phyloP scores from a whole-genome alignment of 2,329 filamentous ascomycete species.

The Pyrenophora seminiperda region DNA sequence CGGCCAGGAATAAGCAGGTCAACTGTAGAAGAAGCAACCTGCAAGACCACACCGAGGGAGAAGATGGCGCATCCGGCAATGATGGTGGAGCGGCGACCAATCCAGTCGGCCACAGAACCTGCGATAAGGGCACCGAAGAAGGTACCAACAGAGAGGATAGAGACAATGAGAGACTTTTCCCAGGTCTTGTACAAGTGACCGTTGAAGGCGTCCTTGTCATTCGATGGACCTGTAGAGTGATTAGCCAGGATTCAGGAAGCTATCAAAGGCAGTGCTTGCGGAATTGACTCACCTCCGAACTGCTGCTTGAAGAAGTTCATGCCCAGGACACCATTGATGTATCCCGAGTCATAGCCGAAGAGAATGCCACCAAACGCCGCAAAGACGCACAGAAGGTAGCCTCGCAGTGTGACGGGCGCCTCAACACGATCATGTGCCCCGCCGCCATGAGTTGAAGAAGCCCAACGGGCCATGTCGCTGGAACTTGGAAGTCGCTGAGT shows the following conservation, averaged over 20 bases:
- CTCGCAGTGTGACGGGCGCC: constrained; percentile 55
- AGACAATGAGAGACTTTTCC: constrained; percentile 75
- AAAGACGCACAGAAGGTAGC: constrained; percentile 54
- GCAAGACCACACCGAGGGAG: constrained; percentile 46
- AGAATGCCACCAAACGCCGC: constrained; percentile 66
- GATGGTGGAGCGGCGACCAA: constrained; percentile 71
- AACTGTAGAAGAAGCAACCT: constrained; percentile 43
- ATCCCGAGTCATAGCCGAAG: constrained; percentile 79
- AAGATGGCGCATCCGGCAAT: constrained; percentile 46
- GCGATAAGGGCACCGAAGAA: constrained; percentile 75
- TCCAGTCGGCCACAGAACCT: constrained; percentile 67
- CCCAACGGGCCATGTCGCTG: constrained; percentile 32
- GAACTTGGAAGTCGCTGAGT: constrained; percentile 9
- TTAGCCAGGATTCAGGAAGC: background rate
- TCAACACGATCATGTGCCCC: constrained; percentile 59
- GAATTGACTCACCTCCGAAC: constrained; percentile 47
- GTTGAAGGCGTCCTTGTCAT: constrained; percentile 47
- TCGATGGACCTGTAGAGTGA: constrained; percentile 55
- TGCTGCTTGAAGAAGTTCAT: constrained; percentile 47
- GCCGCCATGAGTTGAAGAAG: constrained; percentile 21
- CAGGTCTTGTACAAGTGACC: constrained; percentile 42
- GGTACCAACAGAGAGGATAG: constrained; percentile 84
- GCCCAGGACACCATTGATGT: constrained; percentile 69
- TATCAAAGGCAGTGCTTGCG: background rate
- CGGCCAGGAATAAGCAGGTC: constrained; percentile 46